Conservation (phyloP, 192 early-diverging fungal genomes). For the Coemansia sp. region DNA sequence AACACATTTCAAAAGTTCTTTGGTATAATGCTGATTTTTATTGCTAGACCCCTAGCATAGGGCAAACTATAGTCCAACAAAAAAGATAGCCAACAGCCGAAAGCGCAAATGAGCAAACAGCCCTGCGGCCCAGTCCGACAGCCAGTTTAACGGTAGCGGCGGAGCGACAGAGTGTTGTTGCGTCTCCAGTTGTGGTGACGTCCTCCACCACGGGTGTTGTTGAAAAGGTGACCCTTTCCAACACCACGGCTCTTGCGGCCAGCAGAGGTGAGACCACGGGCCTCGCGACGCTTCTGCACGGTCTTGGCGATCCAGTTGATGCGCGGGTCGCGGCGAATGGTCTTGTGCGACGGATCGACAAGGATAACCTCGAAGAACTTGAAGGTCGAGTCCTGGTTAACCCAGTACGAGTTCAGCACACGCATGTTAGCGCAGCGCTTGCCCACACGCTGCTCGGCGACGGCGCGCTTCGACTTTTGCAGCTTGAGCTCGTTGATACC, state of each 20-base stretch:
- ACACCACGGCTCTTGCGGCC: constrained; percentile 97
- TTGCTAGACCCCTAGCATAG: not conserved
- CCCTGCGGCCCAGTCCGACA: not conserved
- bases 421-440: constrained; percentile 96
- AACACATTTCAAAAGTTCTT: not conserved
- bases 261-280: constrained; percentile 94
- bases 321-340: constrained; percentile 96
- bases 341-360: constrained; percentile 97
- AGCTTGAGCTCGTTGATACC: constrained; percentile 99
- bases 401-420: constrained; percentile 99
- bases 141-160: constrained; percentile 82
- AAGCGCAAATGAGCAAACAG: not conserved
- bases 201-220: constrained; percentile 96
- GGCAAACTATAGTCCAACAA: not conserved
- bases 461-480: constrained; percentile 90
- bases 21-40: not conserved
- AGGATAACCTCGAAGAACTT: constrained; percentile 99
- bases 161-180: constrained; percentile 94
- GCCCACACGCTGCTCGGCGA: constrained; percentile 98
- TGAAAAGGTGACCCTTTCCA: constrained; percentile 94
- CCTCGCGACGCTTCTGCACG: constrained; percentile 98
- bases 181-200: constrained; percentile 90
- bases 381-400: constrained; percentile 99
- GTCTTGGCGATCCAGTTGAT: constrained; percentile 99
- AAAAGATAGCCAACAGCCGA: not conserved